phyloP scores from a whole-genome alignment of 2,329 filamentous ascomycete species.

The Aspergillus sp. region DNA sequence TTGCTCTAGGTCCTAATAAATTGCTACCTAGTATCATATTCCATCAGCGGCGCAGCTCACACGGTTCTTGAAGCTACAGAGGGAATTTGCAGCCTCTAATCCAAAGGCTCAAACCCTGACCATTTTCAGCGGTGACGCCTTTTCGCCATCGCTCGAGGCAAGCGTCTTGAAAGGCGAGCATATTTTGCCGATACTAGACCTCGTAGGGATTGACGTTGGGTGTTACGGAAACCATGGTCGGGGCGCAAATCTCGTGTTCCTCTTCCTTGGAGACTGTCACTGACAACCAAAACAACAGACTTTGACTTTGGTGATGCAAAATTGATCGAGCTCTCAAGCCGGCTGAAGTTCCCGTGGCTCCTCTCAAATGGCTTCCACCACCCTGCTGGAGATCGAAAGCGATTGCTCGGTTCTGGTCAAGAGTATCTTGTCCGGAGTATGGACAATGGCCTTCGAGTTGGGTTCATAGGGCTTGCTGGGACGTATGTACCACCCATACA shows the following conservation, averaged over 20 bases:
- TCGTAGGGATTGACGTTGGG: slow-evolving; percentile 13
- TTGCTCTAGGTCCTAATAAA: not conserved
- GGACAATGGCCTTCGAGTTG: slow-evolving; percentile 11
- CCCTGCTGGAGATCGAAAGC: not conserved
- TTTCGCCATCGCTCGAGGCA: slow-evolving; percentile 20
- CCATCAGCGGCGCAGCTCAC: slow-evolving; percentile 1
- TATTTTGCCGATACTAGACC: slow-evolving; percentile 16
- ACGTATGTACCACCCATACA: slow-evolving; percentile 11
- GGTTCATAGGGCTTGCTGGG: slow-evolving; percentile 19
- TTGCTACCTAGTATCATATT: slow-evolving; percentile 6
- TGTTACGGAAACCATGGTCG: slow-evolving; percentile 22
- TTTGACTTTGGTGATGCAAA: slow-evolving; percentile 16
- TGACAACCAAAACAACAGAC: not conserved
- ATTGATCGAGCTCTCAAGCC: slow-evolving; percentile 13
- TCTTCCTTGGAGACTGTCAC: not conserved
- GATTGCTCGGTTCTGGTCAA: slow-evolving; percentile 7
- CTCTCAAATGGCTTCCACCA: slow-evolving; percentile 10
- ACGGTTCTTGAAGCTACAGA: slow-evolving; percentile 3
- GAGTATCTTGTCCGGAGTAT: slow-evolving; percentile 13
- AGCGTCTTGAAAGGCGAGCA: slow-evolving; percentile 18
- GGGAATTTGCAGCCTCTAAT: slow-evolving; percentile 4
- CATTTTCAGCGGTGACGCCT: slow-evolving; percentile 19
- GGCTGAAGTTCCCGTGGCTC: slow-evolving; percentile 14
- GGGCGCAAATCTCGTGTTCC: not conserved
- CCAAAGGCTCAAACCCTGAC: not conserved